Evolutionary conservation across 805 yeast species (phyloP).

Genomic region (Saturnispora sekii): DNA sequence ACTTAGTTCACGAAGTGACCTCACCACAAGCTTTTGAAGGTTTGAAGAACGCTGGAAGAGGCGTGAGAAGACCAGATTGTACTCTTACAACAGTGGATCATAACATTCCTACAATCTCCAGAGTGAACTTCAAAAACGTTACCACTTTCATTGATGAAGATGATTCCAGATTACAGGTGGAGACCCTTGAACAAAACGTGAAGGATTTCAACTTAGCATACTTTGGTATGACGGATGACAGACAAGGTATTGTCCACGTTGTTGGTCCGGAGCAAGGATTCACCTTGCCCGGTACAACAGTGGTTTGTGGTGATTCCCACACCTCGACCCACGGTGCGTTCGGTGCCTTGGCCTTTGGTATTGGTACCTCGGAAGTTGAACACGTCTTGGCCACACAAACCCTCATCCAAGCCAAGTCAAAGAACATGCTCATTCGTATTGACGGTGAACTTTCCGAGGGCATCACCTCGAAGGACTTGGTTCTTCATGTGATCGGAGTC

Average conservation of each 20-base stretch:
- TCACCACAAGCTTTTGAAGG: conserved; percentile 99
- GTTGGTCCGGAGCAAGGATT: conserved; percentile 99
- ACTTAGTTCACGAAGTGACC: conserved; percentile 95
- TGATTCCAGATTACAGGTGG: conserved; percentile 87
- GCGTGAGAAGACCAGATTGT: conserved; percentile 85
- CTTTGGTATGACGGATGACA: conserved; percentile 87
- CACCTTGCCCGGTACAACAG: conserved; percentile 96
- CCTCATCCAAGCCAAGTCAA: conserved; percentile 85
- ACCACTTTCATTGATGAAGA: conserved; percentile 78
- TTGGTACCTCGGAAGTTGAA: conserved; percentile 98
- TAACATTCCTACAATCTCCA: conserved; percentile 92
- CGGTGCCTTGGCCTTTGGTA: conserved; percentile 96
- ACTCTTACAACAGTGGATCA: conserved; percentile 94
- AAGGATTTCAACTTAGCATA: conserved; percentile 81
- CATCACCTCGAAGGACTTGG: conserved; percentile 91
- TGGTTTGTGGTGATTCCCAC: conserved; percentile 98
- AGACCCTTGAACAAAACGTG: conserved; percentile 88
- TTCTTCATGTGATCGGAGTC: conserved; percentile 88
- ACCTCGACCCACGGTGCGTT: conserved; percentile 99
- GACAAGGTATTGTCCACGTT: conserved; percentile 98
- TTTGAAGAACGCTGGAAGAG: conserved; percentile 74
- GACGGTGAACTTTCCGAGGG: conserved; percentile 81
- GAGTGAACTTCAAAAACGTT: conserved; percentile 63
- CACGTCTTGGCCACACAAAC: conserved; percentile 98
- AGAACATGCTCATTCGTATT: conserved; percentile 86